phyloP scores from a whole-genome alignment of 2,329 filamentous ascomycete genomes.

The Fusarium compactum region DNA sequence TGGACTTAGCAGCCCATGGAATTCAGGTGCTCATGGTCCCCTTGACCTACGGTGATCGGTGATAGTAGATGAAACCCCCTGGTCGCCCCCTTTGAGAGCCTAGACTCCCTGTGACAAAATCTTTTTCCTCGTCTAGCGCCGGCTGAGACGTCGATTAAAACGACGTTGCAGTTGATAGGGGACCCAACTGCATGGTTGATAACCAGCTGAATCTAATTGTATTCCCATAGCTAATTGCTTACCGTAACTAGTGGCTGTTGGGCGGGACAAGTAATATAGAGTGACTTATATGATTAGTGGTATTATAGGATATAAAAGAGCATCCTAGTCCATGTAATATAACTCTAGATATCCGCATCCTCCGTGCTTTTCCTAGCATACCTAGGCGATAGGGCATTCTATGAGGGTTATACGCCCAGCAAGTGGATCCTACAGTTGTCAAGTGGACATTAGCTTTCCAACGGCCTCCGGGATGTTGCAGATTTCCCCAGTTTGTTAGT shows the following conservation, averaged over 20 bases:
- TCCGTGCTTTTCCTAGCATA: neutral
- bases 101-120: slow-evolving; percentile 27
- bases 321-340: slow-evolving; percentile 1
- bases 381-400: neutral
- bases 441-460: slow-evolving; percentile 27
- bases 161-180: slow-evolving; percentile 31
- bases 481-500: slow-evolving; percentile 24
- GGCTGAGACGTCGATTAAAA: slow-evolving; percentile 34
- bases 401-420: neutral
- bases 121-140: slow-evolving; percentile 27
- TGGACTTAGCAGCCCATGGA: slow-evolving; percentile 1
- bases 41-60: neutral
- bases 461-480: slow-evolving; percentile 30
- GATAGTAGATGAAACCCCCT: slow-evolving; percentile 1
- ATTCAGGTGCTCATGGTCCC: neutral
- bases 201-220: neutral
- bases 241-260: neutral
- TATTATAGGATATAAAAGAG: neutral
- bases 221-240: neutral
- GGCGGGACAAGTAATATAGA: neutral
- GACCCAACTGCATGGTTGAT: slow-evolving; percentile 11
- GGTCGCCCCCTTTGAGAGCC: slow-evolving; percentile 33
- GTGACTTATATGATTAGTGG: slow-evolving; percentile 3
- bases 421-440: slow-evolving; percentile 27
- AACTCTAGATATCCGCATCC: neutral